These are phyloP conservation scores for Pugionium cornutum DNA, from an alignment of 345 rosid species.

Conservation along the genomic window DNA sequence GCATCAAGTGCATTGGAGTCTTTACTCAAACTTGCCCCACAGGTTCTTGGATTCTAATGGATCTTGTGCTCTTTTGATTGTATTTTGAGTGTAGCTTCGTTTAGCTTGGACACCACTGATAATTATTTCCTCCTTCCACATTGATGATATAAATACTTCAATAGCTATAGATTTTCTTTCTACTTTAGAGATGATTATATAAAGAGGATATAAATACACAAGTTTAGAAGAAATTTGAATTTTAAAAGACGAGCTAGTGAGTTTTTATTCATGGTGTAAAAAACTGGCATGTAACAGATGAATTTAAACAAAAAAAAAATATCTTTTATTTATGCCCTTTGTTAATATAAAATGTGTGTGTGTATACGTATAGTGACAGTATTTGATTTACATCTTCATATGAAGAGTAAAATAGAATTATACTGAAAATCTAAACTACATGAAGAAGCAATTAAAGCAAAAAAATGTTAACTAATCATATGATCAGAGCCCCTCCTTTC, in stretches of 20 bases:
- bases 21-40: slow-evolving; percentile 54
- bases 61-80: no score
- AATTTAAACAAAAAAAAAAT: slow-evolving; percentile 10
- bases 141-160: slow-evolving; percentile 6
- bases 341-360: slow-evolving; percentile 28
- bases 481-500: slow-evolving; percentile 50
- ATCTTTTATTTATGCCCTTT: slow-evolving; percentile 22
- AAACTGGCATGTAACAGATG: no score
- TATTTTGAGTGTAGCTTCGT: slow-evolving; percentile 15
- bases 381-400: slow-evolving; percentile 36
- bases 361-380: slow-evolving; percentile 32
- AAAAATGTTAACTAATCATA: slow-evolving; percentile 41
- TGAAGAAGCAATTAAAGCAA: slow-evolving; percentile 29
- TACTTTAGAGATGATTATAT: slow-evolving; percentile 1
- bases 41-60: slow-evolving; percentile 56
- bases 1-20: slow-evolving; percentile 73
- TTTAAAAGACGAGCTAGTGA: background rate
- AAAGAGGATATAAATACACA: background rate
- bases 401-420: slow-evolving; percentile 24
- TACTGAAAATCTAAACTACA: slow-evolving; percentile 7
- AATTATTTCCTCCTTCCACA: slow-evolving; percentile 12
- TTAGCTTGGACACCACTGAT: slow-evolving; percentile 28
- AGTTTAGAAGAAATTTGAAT: background rate
- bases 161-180: slow-evolving; percentile 4
- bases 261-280: background rate